Base-by-base conservation (phyloP, 2,329 filamentous ascomycete genomes). In the Colletotrichum spaethianum region DNA sequence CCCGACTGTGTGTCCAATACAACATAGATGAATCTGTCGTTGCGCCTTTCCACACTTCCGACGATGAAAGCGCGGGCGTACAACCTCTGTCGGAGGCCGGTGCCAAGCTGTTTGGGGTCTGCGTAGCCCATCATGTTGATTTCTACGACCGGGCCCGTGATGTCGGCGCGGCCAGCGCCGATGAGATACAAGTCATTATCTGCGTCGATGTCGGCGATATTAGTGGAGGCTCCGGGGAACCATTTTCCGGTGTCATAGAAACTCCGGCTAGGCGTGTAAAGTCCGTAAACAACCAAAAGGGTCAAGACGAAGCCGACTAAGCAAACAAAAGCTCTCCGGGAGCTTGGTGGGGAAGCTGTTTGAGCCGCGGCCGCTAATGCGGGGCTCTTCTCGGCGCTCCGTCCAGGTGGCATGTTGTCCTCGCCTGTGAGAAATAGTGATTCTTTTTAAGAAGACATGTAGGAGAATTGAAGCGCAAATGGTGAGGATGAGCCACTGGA, bases 51-150 rank as follows among this genome's bases (percentile, higher is more conserved):
- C 0, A 90, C 82, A 77, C 93, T 90, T 64, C 93, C 94, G 63
- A 98, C 85, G 75, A 98, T 96, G 82, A 98, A 98, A 38, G 95
- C 92, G 67, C 95, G 91, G 20, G 94, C 94, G 82, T 95, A 95
- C 28, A 98, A 86, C 67, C 95, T 89, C 83, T 98, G 95, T 55
- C 94, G 92, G 59, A 98, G 84, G 33, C 95, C 95, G 7, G 90
- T 91, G 56, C 95, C 95, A n/a, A 93, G 83, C 82, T 98, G 95
- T 53, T 89, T 89, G 18, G 90, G 85, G 79, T 94, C 91, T 36
- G 95, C 94, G 83, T 97, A 97, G 73, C 95, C 95, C 87, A 95
- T 96, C 82, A 98, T 89, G 79, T 94, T 94, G 82, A 98, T 91
- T 82, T 98, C 94, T 36, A 96, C 94, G 6, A 96, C 93, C 0